These are phyloP conservation scores for Gilbertella persicaria DNA, from an alignment of 371 early-diverging fungal species.

Conservation along the genomic window DNA sequence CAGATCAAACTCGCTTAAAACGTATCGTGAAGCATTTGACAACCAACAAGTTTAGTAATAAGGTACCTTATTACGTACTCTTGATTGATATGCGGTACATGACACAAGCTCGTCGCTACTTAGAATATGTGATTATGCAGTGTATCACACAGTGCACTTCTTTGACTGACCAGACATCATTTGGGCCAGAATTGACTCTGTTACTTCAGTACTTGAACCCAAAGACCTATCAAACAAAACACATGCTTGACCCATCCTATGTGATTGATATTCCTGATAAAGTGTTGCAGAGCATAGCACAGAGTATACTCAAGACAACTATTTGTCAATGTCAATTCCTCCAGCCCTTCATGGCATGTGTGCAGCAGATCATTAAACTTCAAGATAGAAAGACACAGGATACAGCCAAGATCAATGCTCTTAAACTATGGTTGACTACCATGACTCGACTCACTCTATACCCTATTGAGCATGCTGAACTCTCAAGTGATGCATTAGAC, in stretches of 20 bases:
- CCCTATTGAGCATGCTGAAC: slow-evolving; percentile 41
- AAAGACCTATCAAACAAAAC: slow-evolving; percentile 42
- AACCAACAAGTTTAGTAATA: slow-evolving; percentile 16
- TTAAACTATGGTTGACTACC: slow-evolving; percentile 57
- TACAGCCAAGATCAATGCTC: slow-evolving; percentile 32
- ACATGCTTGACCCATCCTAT: slow-evolving; percentile 12
- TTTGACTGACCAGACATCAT: slow-evolving; percentile 24
- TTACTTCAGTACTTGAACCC: slow-evolving; percentile 52
- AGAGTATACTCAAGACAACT: slow-evolving; percentile 11
- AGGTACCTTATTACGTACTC: slow-evolving; percentile 27
- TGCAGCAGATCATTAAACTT: slow-evolving; percentile 39
- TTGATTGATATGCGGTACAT: slow-evolving; percentile 35
- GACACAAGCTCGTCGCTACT: slow-evolving; percentile 19
- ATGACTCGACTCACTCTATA: slow-evolving; percentile 52
- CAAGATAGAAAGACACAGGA: slow-evolving; percentile 41
- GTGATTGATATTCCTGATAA: slow-evolving; percentile 21
- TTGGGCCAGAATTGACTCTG: slow-evolving; percentile 53
- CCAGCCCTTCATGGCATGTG: slow-evolving; percentile 29
- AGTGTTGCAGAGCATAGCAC: slow-evolving; percentile 15
- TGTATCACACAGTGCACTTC: slow-evolving; percentile 26
- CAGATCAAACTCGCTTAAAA: slow-evolving; percentile 3
- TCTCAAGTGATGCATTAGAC: slow-evolving; percentile 21
- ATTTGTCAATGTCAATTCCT: slow-evolving; percentile 31
- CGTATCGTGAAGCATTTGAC: slow-evolving; percentile 18
- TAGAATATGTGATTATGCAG: slow-evolving; percentile 24